Evolutionary conservation across 2,329 filamentous ascomycete species (phyloP).

Genomic region (Sporothrix phasma): DNA sequence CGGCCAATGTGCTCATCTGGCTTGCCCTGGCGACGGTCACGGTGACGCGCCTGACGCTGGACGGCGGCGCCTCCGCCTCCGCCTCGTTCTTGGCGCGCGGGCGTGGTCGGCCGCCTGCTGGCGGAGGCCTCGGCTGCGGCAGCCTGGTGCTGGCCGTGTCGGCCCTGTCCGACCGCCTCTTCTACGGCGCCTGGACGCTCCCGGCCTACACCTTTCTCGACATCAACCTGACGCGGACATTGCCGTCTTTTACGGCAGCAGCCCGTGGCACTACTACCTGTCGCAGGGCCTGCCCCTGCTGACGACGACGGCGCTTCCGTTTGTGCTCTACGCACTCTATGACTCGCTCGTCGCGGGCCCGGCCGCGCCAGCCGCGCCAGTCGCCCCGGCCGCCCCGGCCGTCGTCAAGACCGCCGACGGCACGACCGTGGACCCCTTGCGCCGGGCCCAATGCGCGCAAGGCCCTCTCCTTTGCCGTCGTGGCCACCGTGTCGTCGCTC

Average conservation of each 20-base stretch:
- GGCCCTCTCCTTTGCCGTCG: conserved; percentile 47
- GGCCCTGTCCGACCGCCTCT: conserved; percentile 59
- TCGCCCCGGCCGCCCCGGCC: no score
- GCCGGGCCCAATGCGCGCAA: conserved; percentile 36
- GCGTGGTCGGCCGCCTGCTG: conserved; percentile 42
- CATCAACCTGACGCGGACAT: conserved; percentile 80
- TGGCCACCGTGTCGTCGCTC: conserved; percentile 51
- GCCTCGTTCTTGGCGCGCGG: conserved; percentile 33
- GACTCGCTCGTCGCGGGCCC: conserved; percentile 29
- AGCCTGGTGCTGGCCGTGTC: conserved; percentile 53
- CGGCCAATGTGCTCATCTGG: conserved; percentile 87
- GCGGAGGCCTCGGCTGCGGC: conserved; percentile 58
- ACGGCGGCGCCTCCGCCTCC: conserved; percentile 28
- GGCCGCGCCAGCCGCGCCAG: no score
- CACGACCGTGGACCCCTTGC: conserved; percentile 26
- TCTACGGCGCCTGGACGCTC: conserved; percentile 80
- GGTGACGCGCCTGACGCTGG: conserved; percentile 34
- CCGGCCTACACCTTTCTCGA: conserved; percentile 79
- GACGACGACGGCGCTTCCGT: conserved; percentile 73
- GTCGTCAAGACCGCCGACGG: conserved; percentile 23
- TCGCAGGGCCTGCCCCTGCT: conserved; percentile 82
- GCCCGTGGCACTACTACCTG: conserved; percentile 87
- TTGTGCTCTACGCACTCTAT: conserved; percentile 57
- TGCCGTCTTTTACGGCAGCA: conserved; percentile 84
- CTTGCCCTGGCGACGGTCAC: conserved; percentile 44